These are phyloP conservation scores for Agapanthus africanus DNA, from an alignment of 106 monocot species.

Conservation along the genomic window DNA sequence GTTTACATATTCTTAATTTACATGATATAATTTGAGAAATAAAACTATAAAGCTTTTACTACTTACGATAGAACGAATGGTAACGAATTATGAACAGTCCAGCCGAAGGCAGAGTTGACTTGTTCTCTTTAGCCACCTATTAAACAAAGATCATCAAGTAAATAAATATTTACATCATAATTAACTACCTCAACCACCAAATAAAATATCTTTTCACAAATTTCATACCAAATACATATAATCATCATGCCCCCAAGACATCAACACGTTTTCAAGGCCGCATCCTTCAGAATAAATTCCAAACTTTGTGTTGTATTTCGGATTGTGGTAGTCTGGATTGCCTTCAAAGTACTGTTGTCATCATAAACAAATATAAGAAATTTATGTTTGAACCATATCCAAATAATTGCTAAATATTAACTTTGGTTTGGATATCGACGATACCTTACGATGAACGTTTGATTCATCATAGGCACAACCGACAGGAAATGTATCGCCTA, in stretches of 20 bases:
- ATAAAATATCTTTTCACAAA: not conserved
- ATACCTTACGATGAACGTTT: constrained; percentile 74
- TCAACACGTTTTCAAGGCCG: constrained; percentile 72
- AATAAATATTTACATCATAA: too few species aligned
- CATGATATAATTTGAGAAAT: not conserved
- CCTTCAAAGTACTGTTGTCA: constrained; percentile 58
- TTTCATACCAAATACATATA: constrained; percentile 77
- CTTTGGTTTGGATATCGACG: too few species aligned
- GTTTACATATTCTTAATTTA: not conserved
- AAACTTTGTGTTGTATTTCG: constrained; percentile 50
- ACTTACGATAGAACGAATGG: constrained; percentile 86
- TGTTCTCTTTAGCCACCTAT: constrained; percentile 84
- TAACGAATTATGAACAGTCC: constrained; percentile 81
- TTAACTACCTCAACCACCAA: too few species aligned
- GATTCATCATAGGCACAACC: constrained; percentile 69
- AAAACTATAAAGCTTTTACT: not conserved
- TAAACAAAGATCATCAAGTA: not conserved
- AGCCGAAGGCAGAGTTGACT: constrained; percentile 65
- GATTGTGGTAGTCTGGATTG: constrained; percentile 58
- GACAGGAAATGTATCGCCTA: constrained; percentile 60
- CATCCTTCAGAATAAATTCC: constrained; percentile 78
- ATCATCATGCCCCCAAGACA: constrained; percentile 93
- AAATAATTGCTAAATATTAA: too few species aligned
- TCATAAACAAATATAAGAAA: too few species aligned
- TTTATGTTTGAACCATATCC: too few species aligned